These are phyloP conservation scores for Tilletia setariae DNA, from an alignment of 1,284 basidiomycete species.

Conservation along the genomic window DNA sequence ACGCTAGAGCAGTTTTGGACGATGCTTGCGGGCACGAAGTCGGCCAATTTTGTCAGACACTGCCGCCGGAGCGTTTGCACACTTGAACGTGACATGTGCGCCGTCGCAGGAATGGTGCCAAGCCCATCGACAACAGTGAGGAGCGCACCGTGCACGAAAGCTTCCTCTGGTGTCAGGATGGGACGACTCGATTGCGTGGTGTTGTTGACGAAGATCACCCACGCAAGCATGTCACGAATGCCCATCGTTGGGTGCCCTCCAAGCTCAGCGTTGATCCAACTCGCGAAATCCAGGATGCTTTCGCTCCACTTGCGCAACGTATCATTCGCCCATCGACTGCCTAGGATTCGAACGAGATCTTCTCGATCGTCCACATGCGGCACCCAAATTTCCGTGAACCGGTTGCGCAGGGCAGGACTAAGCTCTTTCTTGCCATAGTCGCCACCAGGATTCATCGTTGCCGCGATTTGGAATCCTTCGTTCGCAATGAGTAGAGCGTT, in stretches of 20 bases:
- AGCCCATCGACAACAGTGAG: conserved; percentile 56
- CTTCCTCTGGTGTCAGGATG: conserved; percentile 32
- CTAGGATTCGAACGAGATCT: conserved; percentile 81
- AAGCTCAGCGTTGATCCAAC: conserved; percentile 71
- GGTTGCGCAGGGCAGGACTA: conserved; percentile 91
- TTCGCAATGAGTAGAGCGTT: conserved; percentile 28
- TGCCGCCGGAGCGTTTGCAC: conserved; percentile 70
- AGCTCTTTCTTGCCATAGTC: conserved; percentile 99
- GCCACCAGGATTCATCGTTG: conserved; percentile 99
- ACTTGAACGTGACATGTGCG: conserved; percentile 57
- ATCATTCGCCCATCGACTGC: conserved; percentile 48
- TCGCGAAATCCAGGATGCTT: conserved; percentile 72
- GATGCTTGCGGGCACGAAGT: conserved; percentile 53
- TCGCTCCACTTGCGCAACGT: conserved; percentile 64
- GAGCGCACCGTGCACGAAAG: conserved; percentile 56
- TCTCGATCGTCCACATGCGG: conserved; percentile 73
- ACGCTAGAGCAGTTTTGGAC: conserved; percentile 47
- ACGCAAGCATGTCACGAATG: conserved; percentile 80
- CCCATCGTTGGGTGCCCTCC: conserved; percentile 59
- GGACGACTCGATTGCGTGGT: conserved; percentile 49
- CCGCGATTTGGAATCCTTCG: conserved; percentile 76
- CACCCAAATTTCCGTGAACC: conserved; percentile 99
- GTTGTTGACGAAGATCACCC: conserved; percentile 82
- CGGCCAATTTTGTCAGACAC: conserved; percentile 39
- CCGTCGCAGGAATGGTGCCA: conserved; percentile 49